These are phyloP conservation scores for Naganishia vaughanmartiniae DNA, from an alignment of 768 basidiomycete genomes.

Conservation along the genomic window DNA sequence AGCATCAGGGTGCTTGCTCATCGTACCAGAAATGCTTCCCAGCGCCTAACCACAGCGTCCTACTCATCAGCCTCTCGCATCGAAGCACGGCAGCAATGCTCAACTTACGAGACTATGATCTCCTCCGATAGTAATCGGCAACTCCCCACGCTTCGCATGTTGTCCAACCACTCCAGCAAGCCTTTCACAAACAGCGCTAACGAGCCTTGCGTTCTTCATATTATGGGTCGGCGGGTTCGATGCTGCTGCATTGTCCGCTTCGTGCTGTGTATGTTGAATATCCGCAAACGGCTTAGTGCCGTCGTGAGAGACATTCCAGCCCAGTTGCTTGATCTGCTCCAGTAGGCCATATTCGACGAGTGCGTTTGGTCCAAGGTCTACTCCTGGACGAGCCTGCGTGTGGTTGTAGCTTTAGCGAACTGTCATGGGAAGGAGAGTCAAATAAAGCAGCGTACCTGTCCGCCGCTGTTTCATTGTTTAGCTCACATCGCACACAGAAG, in stretches of 20 bases:
- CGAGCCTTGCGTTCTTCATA: constrained; percentile 84
- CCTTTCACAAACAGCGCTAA: constrained; percentile 74
- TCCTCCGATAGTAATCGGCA: constrained; percentile 89
- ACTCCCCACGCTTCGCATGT: constrained; percentile 71
- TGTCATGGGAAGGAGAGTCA: neutral
- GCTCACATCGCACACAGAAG: neutral
- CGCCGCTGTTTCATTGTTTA: constrained; percentile 12
- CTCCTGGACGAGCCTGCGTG: constrained; percentile 43
- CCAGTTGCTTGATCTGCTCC: constrained; percentile 69
- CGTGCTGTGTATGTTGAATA: constrained; percentile 31
- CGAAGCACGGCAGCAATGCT: too few relatives aligned
- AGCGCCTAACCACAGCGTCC: constrained; percentile 60
- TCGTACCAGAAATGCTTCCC: constrained; percentile 89
- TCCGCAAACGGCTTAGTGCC: constrained; percentile 78
- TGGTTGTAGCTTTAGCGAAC: neutral
- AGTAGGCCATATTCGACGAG: constrained; percentile 83
- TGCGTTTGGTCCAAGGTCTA: constrained; percentile 64
- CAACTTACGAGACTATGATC: constrained; percentile 83
- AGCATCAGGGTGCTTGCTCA: constrained; percentile 58
- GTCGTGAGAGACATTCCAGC: constrained; percentile 86
- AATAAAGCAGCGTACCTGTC: constrained; percentile 12
- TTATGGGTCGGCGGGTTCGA: constrained; percentile 77
- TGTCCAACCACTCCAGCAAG: constrained; percentile 73
- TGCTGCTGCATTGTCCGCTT: constrained; percentile 25
- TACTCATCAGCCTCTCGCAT: neutral